phyloP scores from a whole-genome alignment of 176 grass and related monocot species.

The Eragrostis curvula region DNA sequence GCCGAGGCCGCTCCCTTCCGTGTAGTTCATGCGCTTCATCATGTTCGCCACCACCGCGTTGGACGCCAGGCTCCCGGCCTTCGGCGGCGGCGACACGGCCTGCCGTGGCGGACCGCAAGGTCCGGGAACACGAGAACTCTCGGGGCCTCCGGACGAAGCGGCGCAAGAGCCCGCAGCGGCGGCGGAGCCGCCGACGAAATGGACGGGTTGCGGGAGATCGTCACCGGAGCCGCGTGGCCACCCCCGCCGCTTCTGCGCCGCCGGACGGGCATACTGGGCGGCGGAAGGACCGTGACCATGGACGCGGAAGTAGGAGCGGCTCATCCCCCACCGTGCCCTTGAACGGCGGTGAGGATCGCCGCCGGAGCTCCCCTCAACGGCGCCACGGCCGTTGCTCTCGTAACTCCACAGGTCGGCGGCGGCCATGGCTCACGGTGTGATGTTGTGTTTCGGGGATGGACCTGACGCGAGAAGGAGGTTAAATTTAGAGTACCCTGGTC shows the following conservation, averaged over 20 bases:
- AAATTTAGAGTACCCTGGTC: background rate
- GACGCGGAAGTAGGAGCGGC: background rate
- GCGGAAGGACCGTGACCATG: background rate
- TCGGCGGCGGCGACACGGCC: background rate
- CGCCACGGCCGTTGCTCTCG: background rate
- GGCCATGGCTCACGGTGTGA: background rate
- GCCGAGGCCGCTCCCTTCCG: conserved; percentile 62
- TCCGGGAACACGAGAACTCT: background rate
- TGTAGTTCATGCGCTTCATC: conserved; percentile 73
- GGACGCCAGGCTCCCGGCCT: conserved; percentile 21
- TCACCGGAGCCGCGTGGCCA: conserved; percentile 25
- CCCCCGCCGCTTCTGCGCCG: conserved; percentile 23
- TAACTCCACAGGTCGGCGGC: background rate
- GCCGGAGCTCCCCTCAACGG: background rate
- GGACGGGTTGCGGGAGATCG: conserved; percentile 39
- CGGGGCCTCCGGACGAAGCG: background rate
- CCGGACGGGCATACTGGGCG: background rate
- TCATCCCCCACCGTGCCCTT: background rate
- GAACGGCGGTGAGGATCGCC: background rate
- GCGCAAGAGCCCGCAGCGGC: background rate
- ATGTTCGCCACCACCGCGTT: conserved; percentile 46
- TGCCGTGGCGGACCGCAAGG: background rate
- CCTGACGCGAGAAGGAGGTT: background rate
- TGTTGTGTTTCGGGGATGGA: background rate
- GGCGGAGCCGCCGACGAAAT: conserved; percentile 42